Base-by-base conservation (phyloP, 768 basidiomycete genomes). In the Leccinum longicurvipes region DNA sequence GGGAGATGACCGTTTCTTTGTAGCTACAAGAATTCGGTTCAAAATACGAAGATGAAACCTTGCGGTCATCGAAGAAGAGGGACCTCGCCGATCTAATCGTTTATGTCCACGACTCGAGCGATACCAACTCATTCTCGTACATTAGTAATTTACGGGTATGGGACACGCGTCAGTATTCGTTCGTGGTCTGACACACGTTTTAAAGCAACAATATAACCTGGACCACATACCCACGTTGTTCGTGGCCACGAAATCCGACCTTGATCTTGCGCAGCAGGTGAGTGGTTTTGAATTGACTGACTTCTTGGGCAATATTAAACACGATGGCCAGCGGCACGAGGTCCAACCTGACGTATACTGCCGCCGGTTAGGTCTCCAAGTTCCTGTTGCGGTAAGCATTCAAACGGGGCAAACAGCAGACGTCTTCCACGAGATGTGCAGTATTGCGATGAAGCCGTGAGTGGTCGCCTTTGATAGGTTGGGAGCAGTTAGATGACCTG, bases 261-360 rank as follows among this genome's bases (percentile, higher is more conserved):
- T 97, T 25, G 96, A 99, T 72, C 85, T 99, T 49, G 96, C 96
- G 11, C 83, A 95, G 63, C 96, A 97, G 82, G 92, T 89, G 55
- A 59, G 78, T 54, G 25, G 24, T 47, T 17, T 53, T 36, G 28
- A 46, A 46, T 46, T 57, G 53, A 34, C 21, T 10, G 42, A 19
- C 44, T 25, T 52, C 19, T 41, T 31, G 47, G 28, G 11, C 31
- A n/a, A 60, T 50, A 25, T 27, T 57, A 47, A 41, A 55, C 50
- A 55, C 19, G 59, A 55, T 56, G 55, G 19, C 67, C 24, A 97
- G 89, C 79, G 96, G 69, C 96, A 98, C 70, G 96, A 99, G 77
- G 95, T 98, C 21, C 96, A 99, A 67, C 96, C 96, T 34, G 96
- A 98, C 67, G 93, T 95, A 12, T 99, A 99, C 68, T 96, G 93